Conservation (phyloP, 805 yeast genomes). For the Starmerella stigmatis region DNA sequence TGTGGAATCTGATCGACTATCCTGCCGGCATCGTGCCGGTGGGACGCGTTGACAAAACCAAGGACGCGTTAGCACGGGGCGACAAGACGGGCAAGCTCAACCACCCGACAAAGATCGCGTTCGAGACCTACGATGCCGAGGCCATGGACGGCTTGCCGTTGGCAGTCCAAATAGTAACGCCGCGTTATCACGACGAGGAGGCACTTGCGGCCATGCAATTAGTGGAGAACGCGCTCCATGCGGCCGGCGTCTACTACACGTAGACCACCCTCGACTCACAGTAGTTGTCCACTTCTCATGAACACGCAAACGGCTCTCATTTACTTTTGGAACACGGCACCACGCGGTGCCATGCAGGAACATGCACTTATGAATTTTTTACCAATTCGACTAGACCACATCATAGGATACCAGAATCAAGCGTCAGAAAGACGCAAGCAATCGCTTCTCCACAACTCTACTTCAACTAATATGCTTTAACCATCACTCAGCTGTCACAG, state of each 20-base stretch:
- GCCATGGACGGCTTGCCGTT: slow-evolving; percentile 51
- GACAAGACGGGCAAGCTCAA: slow-evolving; percentile 27
- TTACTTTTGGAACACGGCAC: too few species aligned
- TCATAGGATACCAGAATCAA: too few species aligned
- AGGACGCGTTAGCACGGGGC: slow-evolving; percentile 29
- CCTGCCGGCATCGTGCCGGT: slow-evolving; percentile 52
- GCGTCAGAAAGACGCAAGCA: too few species aligned
- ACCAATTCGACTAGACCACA: too few species aligned
- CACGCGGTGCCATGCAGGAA: too few species aligned
- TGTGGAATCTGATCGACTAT: slow-evolving; percentile 47
- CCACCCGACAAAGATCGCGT: slow-evolving; percentile 37
- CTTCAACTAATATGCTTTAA: too few species aligned
- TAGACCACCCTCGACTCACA: too few species aligned
- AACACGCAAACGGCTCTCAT: too few species aligned
- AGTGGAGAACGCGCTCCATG: slow-evolving; percentile 25
- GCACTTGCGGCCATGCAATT: slow-evolving; percentile 40
- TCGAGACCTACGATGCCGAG: slow-evolving; percentile 40
- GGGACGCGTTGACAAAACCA: slow-evolving; percentile 38
- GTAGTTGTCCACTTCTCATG: too few species aligned
- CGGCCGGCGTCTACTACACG: slow-evolving; percentile 1
- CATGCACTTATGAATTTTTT: too few species aligned
- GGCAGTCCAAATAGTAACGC: slow-evolving; percentile 53
- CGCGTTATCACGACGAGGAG: slow-evolving; percentile 53
- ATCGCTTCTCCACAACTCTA: too few species aligned
- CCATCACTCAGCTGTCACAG: too few species aligned